A percentile compares a stretch with the other conserved stretches of the same genome.
Conservation (phyloP, 371 early-diverging fungal species). For the Mortierella sp. region DNA sequence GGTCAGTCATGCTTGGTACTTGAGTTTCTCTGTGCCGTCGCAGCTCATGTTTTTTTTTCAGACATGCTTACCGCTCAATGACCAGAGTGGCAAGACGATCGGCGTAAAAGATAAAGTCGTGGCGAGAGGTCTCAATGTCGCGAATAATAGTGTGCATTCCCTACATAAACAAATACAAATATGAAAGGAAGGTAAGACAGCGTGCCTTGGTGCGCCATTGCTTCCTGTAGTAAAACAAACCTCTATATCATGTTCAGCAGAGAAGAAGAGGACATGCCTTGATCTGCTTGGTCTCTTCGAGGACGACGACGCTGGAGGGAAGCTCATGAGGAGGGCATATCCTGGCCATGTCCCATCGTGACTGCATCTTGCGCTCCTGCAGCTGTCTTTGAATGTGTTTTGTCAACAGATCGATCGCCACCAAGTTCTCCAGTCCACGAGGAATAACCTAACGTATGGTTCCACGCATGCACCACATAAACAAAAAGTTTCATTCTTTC, state of each 20-base stretch:
- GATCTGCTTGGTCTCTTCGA: conserved; percentile 78
- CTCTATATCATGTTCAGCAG: not conserved
- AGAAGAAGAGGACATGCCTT: conserved; percentile 53
- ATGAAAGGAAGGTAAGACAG: not conserved
- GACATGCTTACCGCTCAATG: conserved; percentile 74
- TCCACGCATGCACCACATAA: not conserved
- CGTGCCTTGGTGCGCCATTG: not conserved
- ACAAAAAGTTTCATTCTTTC: not conserved
- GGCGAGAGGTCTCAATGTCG: conserved; percentile 76
- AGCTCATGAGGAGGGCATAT: conserved; percentile 59
- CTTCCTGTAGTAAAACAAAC: not conserved
- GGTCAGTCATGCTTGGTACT: not conserved
- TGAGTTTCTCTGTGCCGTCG: not conserved
- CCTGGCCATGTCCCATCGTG: conserved; percentile 75
- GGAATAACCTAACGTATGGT: conserved; percentile 79
- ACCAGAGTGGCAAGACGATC: conserved; percentile 88
- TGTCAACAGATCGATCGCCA: conserved; percentile 92
- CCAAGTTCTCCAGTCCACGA: conserved; percentile 89
- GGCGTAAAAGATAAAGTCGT: conserved; percentile 92
- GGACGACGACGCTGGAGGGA: conserved; percentile 68
- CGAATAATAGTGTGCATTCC: conserved; percentile 91
- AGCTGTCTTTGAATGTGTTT: conserved; percentile 90
- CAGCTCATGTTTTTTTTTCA: not conserved
- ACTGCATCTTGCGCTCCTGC: conserved; percentile 75
- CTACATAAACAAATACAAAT: conserved; percentile 31